Percentiles rank a stretch among this genome's conserved stretches.
Evolutionary conservation across 371 early-diverging fungal genomes (phyloP).

Genomic region (Mortierella sp.): DNA sequence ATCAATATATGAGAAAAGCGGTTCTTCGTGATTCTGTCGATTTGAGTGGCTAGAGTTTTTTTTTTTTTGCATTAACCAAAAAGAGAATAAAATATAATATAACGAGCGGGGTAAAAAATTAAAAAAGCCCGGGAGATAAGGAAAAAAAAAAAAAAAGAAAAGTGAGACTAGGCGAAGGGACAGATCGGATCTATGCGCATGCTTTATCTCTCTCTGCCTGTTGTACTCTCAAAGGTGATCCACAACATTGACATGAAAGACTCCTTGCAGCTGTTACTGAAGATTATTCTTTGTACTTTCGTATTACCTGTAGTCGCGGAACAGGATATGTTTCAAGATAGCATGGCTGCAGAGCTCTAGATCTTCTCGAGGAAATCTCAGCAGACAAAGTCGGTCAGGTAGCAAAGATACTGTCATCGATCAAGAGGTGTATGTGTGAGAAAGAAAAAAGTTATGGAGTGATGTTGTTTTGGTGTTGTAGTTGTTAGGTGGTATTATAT

Average conservation of each 20-base stretch:
- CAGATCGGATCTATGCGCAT: not conserved
- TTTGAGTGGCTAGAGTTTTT: constrained; percentile 14
- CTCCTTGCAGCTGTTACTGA: not conserved
- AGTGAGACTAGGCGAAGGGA: not conserved
- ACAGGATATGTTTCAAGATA: constrained; percentile 52
- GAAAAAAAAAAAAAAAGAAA: not conserved
- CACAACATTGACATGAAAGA: not conserved
- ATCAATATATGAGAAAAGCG: constrained; percentile 51
- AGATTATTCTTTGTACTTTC: not conserved
- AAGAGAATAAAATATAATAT: constrained; percentile 1
- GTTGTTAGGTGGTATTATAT: not conserved
- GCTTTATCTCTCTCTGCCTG: no score
- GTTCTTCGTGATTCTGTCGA: constrained; percentile 21
- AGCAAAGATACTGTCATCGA: constrained; percentile 41
- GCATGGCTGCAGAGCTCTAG: constrained; percentile 37
- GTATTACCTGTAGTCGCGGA: constrained; percentile 28
- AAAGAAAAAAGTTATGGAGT: not conserved
- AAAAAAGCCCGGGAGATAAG: not conserved
- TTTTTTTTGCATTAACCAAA: not conserved
- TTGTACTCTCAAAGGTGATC: no score
- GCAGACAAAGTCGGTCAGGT: constrained; percentile 39
- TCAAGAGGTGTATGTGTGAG: not conserved
- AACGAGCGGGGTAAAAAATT: not conserved
- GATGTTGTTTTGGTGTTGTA: not conserved
- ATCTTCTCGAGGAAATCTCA: constrained; percentile 40